Evolutionary conservation across 139 green algal species (phyloP).

Genomic region (Astrephomene gubernaculifera): DNA sequence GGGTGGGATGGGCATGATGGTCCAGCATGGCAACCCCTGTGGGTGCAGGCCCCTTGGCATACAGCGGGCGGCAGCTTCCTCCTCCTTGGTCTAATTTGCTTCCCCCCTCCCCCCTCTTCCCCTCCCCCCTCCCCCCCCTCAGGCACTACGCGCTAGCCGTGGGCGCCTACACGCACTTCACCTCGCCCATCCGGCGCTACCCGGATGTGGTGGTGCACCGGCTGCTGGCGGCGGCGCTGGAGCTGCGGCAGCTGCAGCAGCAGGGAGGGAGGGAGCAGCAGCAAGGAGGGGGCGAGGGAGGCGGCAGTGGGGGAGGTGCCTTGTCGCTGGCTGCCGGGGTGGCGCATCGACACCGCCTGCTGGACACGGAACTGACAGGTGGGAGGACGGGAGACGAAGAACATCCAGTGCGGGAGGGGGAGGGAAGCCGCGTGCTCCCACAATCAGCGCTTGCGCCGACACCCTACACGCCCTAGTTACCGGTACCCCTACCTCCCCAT

Average conservation of each 20-base stretch:
- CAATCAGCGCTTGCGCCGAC: neutral
- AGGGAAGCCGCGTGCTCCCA: neutral
- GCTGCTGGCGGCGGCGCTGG: conserved; percentile 78
- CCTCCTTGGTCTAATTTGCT: neutral
- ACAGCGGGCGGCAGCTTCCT: too few relatives aligned
- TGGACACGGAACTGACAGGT: conserved; percentile 9
- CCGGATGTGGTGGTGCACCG: conserved; percentile 94
- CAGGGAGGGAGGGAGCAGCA: neutral
- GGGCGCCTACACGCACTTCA: conserved; percentile 93
- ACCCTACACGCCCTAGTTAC: neutral
- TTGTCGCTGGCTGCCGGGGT: too few relatives aligned
- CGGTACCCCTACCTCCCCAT: neutral
- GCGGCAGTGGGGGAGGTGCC: too few relatives aligned
- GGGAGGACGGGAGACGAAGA: neutral
- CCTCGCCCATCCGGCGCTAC: conserved; percentile 91
- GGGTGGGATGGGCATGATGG: too few relatives aligned
- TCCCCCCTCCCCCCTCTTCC: neutral
- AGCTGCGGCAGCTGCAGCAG: too few relatives aligned
- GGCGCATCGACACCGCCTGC: conserved; percentile 26
- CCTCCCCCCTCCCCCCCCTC: neutral
- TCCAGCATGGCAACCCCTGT: too few relatives aligned
- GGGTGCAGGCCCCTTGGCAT: too few relatives aligned
- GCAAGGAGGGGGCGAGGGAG: neutral
- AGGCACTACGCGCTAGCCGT: conserved; percentile 91
- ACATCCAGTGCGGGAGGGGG: too few relatives aligned